phyloP scores from a whole-genome alignment of 805 yeast species.

The Middelhovenomyces tepae region DNA sequence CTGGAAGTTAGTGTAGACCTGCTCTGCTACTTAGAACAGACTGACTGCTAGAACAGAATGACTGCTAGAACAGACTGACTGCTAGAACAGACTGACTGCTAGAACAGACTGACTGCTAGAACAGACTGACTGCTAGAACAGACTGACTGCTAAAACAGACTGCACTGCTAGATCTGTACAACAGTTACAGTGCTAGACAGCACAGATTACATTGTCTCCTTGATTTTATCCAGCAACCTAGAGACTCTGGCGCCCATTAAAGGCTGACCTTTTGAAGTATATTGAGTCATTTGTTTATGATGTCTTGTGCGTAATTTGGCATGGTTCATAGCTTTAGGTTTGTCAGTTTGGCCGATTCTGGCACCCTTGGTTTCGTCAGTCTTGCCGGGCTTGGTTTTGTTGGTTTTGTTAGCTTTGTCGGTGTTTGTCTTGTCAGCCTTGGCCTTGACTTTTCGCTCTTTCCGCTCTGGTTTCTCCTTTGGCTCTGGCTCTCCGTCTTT shows the following conservation, averaged over 20 bases:
- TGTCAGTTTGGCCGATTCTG: constrained; percentile 35
- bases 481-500: constrained; percentile 49
- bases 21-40: too few relatives aligned
- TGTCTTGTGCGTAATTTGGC: constrained; percentile 35
- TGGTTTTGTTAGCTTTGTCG: constrained; percentile 31
- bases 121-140: too few relatives aligned
- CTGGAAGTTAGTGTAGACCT: too few relatives aligned
- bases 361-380: constrained; percentile 32
- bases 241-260: constrained; percentile 83
- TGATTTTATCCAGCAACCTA: constrained; percentile 67
- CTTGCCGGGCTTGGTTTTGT: constrained; percentile 22
- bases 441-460: constrained; percentile 1
- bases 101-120: too few relatives aligned
- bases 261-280: constrained; percentile 77
- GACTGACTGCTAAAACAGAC: too few relatives aligned
- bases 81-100: too few relatives aligned
- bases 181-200: too few relatives aligned
- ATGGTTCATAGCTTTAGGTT: too few relatives aligned
- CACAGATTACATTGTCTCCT: constrained; percentile 20
- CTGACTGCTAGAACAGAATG: too few relatives aligned
- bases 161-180: too few relatives aligned
- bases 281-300: constrained; percentile 39
- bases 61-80: too few relatives aligned
- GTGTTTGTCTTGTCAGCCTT: constrained; percentile 16
- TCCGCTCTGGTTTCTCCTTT: constrained; percentile 2